A percentile compares a stretch with the other conserved stretches of the same genome.
phyloP scores from a whole-genome alignment of 352 stramenopile genomes.

The Globisporangium megalacanthum region DNA sequence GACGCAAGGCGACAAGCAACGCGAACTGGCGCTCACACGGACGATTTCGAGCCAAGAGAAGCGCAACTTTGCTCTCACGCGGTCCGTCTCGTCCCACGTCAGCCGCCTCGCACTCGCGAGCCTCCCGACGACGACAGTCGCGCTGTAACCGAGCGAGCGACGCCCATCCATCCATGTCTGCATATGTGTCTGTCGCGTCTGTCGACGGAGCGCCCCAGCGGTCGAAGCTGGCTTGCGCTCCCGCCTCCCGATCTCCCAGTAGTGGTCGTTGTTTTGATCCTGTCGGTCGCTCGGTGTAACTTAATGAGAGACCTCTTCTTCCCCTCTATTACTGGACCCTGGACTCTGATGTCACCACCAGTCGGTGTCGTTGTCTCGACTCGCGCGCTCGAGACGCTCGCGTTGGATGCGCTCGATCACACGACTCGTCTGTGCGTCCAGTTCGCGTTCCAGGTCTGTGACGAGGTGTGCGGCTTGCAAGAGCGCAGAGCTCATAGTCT shows the following conservation, averaged over 20 bases:
- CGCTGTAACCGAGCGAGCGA: constrained; percentile 4
- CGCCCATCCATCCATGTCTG: neutral
- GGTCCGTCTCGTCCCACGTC: constrained; percentile 3
- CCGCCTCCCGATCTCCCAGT: too few species aligned
- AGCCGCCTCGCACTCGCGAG: constrained; percentile 9
- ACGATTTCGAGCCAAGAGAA: too few species aligned
- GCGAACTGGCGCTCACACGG: too few species aligned
- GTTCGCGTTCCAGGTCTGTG: constrained; percentile 28
- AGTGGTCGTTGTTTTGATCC: neutral
- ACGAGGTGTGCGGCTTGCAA: constrained; percentile 33
- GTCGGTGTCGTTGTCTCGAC: neutral
- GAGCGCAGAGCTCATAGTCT: constrained; percentile 22
- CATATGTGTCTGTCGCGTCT: neutral
- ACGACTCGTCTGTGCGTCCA: constrained; percentile 36
- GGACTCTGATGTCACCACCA: constrained; percentile 7
- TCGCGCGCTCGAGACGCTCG: constrained; percentile 7
- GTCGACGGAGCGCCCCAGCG: neutral
- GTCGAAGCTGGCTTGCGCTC: constrained; percentile 6
- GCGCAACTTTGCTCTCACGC: too few species aligned
- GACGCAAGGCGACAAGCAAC: too few species aligned
- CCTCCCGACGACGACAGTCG: constrained; percentile 11
- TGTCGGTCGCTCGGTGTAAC: constrained; percentile 1
- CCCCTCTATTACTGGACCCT: neutral
- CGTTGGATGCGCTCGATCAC: constrained; percentile 37
- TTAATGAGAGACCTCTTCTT: neutral